These are phyloP conservation scores for Creolimax fragrantissima DNA, from an alignment of 78 protist species.

Conservation along the genomic window DNA sequence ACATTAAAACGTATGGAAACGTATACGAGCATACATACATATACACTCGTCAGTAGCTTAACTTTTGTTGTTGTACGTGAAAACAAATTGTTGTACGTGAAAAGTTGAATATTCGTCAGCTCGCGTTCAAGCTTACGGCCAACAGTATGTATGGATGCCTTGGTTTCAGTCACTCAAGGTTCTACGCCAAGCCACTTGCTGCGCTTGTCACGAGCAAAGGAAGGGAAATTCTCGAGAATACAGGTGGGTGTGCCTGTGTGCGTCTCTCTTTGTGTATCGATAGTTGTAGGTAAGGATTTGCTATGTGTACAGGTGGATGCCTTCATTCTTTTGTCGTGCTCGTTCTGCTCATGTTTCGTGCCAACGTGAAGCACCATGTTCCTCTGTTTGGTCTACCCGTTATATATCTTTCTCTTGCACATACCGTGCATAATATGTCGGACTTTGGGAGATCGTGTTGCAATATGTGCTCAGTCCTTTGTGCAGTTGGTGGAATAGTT, in stretches of 20 bases:
- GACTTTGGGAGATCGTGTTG: too few species aligned
- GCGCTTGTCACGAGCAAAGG: conserved; percentile 86
- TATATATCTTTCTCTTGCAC: too few species aligned
- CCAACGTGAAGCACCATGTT: too few species aligned
- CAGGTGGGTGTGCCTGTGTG: conserved; percentile 36
- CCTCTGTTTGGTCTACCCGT: too few species aligned
- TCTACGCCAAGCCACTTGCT: conserved; percentile 93
- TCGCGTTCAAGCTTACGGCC: conserved; percentile 88
- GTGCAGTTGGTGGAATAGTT: too few species aligned
- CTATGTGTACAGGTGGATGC: too few species aligned
- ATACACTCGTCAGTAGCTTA: not conserved
- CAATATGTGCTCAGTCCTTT: too few species aligned
- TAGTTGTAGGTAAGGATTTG: too few species aligned
- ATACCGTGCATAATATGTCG: too few species aligned
- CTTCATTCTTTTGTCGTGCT: too few species aligned
- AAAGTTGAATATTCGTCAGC: conserved; percentile 42
- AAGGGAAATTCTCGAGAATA: conserved; percentile 69
- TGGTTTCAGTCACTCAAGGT: conserved; percentile 88
- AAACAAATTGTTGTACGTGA: not conserved
- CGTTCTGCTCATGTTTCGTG: too few species aligned
- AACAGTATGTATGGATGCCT: conserved; percentile 98
- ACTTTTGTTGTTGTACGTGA: not conserved
- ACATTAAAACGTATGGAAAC: not conserved
- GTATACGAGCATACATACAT: not conserved
- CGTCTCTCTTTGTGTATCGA: too few species aligned